Conservation (phyloP, 2,329 filamentous ascomycete species). For the Tolypocladium tundrense region DNA sequence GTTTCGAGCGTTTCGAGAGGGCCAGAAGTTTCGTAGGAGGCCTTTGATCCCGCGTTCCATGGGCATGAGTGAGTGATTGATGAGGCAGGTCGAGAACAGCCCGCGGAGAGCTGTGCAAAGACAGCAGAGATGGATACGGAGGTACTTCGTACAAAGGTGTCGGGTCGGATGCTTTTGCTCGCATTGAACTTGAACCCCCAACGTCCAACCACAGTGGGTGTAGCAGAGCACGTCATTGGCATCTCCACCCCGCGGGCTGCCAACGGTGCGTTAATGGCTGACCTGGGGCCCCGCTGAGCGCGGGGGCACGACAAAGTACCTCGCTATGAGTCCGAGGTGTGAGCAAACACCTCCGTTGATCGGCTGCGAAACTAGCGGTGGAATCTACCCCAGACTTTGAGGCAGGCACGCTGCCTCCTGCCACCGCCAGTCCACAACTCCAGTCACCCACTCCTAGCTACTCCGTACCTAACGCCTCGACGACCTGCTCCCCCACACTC, state of each 20-base stretch:
- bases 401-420: neutral
- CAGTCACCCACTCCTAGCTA: neutral
- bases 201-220: neutral
- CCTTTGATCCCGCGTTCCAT: too few species aligned
- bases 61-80: too few species aligned
- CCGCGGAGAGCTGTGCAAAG: neutral
- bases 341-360: neutral
- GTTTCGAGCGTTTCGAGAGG: neutral
- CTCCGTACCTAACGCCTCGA: neutral
- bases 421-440: neutral
- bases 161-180: neutral
- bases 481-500: neutral
- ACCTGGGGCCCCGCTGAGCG: neutral
- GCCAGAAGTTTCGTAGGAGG: neutral
- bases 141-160: too few species aligned
- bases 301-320: neutral
- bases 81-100: neutral
- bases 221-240: neutral
- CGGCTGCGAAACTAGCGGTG: neutral
- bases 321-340: neutral
- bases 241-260: neutral
- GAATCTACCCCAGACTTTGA: neutral
- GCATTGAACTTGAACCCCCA: too few species aligned
- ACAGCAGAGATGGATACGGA: neutral
- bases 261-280: neutral